Conservation (phyloP, 2,329 filamentous ascomycete species). For the Raffaelea ambrosiae region DNA sequence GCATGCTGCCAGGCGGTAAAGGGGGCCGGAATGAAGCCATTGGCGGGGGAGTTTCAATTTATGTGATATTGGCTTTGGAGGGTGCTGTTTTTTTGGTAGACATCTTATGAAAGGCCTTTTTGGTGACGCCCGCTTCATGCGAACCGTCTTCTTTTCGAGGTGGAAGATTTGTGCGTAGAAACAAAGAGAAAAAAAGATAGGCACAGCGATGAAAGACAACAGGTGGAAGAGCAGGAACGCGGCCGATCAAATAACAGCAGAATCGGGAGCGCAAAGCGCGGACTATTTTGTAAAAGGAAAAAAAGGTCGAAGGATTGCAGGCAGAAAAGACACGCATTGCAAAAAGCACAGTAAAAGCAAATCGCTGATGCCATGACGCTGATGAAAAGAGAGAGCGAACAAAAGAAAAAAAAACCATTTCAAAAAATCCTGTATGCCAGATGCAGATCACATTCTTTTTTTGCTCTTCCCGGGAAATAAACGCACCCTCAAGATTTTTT, state of each 20-base stretch:
- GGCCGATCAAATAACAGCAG: background rate
- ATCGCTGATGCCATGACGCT: constrained; percentile 41
- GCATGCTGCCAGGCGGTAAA: background rate
- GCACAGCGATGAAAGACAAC: background rate
- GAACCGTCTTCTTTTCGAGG: constrained; percentile 3
- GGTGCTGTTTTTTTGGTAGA: constrained; percentile 7
- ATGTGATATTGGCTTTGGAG: background rate
- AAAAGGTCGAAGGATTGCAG: background rate
- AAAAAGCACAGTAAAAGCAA: constrained; percentile 24
- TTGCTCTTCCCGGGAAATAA: constrained; percentile 23
- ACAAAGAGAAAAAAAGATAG: background rate
- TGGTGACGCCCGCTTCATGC: background rate
- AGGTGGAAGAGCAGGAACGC: background rate
- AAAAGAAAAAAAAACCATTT: constrained; percentile 16
- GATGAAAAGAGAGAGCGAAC: constrained; percentile 18
- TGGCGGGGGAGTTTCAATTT: background rate
- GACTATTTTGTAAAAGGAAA: background rate
- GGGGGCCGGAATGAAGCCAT: background rate
- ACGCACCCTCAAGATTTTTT: constrained; percentile 15
- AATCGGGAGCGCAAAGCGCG: background rate
- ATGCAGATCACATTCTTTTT: constrained; percentile 34
- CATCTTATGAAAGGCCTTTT: constrained; percentile 2
- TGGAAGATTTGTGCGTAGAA: background rate
- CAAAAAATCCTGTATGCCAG: constrained; percentile 28
- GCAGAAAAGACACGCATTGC: constrained; percentile 9